These are phyloP conservation scores for Nicotiana benthamiana DNA, from an alignment of 257 asterid genomes.

Conservation along the genomic window DNA sequence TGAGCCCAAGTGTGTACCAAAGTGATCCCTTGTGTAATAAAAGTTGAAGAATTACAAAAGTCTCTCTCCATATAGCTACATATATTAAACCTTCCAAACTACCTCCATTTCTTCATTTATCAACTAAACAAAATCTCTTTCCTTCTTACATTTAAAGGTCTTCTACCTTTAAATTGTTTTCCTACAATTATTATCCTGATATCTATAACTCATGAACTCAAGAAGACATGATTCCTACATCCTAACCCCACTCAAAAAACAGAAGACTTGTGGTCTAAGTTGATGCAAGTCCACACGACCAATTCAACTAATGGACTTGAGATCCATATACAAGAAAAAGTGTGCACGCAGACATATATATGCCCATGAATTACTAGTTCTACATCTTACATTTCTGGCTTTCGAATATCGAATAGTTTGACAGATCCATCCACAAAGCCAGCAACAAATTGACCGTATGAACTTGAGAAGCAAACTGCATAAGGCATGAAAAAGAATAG, in stretches of 20 bases:
- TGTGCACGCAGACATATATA: background rate
- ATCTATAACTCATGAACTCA: background rate
- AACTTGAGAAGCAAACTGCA: conserved; percentile 84
- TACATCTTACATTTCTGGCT: conserved; percentile 71
- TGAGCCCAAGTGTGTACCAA: too few relatives aligned
- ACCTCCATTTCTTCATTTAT: too few relatives aligned
- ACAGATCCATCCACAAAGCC: conserved; percentile 90
- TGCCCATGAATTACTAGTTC: background rate
- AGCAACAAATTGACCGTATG: conserved; percentile 81
- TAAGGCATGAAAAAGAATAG: conserved; percentile 7
- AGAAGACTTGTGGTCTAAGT: conserved; percentile 2
- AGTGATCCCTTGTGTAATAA: too few relatives aligned
- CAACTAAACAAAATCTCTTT: too few relatives aligned
- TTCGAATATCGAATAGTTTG: conserved; percentile 63
- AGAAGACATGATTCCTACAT: background rate
- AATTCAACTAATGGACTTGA: background rate
- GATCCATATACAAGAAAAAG: background rate
- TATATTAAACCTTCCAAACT: too few relatives aligned
- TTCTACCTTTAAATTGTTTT: too few relatives aligned
- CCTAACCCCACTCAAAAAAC: background rate
- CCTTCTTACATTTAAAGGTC: too few relatives aligned
- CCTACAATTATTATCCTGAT: background rate
- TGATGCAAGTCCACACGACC: background rate
- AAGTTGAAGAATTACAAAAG: too few relatives aligned
- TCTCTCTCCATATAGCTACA: too few relatives aligned